Evolutionary conservation across 2,329 filamentous ascomycete genomes (phyloP).

Genomic region (Diaporthe capsici): DNA sequence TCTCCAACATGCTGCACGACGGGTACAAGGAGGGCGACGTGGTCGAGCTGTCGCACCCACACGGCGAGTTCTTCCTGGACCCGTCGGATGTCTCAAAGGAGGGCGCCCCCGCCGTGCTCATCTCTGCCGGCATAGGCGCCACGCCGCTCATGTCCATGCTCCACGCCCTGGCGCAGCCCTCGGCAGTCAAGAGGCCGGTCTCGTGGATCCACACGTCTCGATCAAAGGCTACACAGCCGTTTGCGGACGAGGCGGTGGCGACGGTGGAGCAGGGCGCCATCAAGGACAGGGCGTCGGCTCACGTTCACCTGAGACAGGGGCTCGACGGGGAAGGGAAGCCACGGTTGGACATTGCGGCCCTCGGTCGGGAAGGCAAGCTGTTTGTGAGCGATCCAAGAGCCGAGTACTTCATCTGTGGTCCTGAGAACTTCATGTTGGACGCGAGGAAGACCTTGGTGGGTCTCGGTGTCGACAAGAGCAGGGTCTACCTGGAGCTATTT

Average conservation of each 20-base stretch:
- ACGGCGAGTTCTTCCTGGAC: constrained; percentile 75
- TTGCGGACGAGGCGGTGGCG: constrained; percentile 62
- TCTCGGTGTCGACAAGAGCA: constrained; percentile 69
- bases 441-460: constrained; percentile 65
- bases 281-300: constrained; percentile 60
- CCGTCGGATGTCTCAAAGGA: constrained; percentile 54
- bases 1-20: constrained; percentile 68
- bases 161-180: constrained; percentile 61
- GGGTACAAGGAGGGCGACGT: constrained; percentile 64
- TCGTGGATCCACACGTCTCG: constrained; percentile 75
- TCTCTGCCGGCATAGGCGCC: constrained; percentile 78
- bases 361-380: constrained; percentile 68
- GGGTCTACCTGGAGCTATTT: constrained; percentile 78
- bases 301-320: constrained; percentile 72
- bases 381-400: constrained; percentile 67
- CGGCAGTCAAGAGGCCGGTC: constrained; percentile 60
- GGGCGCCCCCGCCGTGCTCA: constrained; percentile 71
- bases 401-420: constrained; percentile 81
- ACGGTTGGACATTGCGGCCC: constrained; percentile 68
- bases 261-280: constrained; percentile 57
- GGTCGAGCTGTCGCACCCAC: constrained; percentile 68
- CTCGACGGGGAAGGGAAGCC: constrained; percentile 61
- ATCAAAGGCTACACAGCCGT: constrained; percentile 66
- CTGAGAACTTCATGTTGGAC: constrained; percentile 77
- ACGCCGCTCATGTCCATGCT: constrained; percentile 78